Conservation (phyloP, 129 eudicot species). For the Apium graveolens region DNA sequence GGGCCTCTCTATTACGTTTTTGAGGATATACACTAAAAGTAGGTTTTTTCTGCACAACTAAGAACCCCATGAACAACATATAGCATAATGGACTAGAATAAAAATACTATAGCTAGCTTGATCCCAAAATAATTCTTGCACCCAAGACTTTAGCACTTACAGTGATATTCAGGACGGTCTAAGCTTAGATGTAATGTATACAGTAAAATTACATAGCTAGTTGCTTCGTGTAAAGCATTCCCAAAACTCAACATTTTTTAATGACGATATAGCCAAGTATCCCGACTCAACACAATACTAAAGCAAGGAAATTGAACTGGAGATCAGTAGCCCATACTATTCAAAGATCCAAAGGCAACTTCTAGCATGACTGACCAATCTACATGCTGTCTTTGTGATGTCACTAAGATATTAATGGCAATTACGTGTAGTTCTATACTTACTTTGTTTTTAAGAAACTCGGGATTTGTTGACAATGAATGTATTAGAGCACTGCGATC, state of each 20-base stretch:
- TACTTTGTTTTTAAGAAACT: slow-evolving; percentile 83
- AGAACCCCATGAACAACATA: not conserved
- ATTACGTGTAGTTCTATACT: slow-evolving; percentile 11
- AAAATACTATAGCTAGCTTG: not conserved
- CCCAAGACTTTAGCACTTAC: no score
- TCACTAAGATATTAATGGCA: not conserved
- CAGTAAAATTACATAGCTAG: not conserved
- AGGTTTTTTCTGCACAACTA: not conserved
- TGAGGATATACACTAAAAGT: not conserved
- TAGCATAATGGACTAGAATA: not conserved
- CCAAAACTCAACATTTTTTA: not conserved
- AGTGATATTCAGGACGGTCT: not conserved
- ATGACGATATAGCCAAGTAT: not conserved
- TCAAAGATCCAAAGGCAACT: not conserved
- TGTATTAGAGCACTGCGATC: slow-evolving; percentile 74
- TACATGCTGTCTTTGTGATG: not conserved
- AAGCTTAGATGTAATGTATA: not conserved
- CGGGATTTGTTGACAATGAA: slow-evolving; percentile 87
- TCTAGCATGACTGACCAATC: not conserved
- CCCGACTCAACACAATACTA: not conserved
- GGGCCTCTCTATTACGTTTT: not conserved
- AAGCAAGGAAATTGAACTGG: not conserved
- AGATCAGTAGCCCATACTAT: not conserved
- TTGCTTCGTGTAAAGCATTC: not conserved
- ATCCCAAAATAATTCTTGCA: no score